Evolutionary conservation across 371 early-diverging fungal species (phyloP).

Genomic region (Syncephalastrum contaminatum): DNA sequence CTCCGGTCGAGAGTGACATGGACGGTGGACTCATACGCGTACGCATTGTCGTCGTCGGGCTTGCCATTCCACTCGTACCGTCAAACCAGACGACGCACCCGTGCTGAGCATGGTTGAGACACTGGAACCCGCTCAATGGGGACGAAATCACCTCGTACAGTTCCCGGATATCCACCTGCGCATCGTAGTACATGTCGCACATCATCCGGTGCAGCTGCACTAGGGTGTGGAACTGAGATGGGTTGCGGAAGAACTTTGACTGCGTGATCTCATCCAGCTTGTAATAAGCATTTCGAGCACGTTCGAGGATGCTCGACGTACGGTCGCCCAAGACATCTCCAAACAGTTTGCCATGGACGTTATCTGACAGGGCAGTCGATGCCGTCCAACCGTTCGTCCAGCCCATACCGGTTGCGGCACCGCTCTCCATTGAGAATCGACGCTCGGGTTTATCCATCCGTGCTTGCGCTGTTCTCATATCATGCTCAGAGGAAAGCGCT

Average conservation of each 20-base stretch:
- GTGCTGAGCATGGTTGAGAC: conserved; percentile 30
- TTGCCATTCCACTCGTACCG: not conserved
- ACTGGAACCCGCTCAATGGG: conserved; percentile 31
- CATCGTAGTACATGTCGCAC: conserved; percentile 31
- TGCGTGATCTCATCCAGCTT: conserved; percentile 34
- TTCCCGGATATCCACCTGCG: conserved; percentile 26
- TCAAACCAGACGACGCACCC: conserved; percentile 28
- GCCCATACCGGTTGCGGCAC: conserved; percentile 2
- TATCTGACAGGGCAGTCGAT: conserved; percentile 30
- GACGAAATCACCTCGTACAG: conserved; percentile 25
- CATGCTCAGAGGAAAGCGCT: conserved; percentile 3
- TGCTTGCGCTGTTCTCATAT: not conserved
- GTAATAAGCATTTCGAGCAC: conserved; percentile 29
- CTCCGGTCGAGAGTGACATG: not conserved
- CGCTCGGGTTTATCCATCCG: conserved; percentile 11
- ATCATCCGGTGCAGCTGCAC: conserved; percentile 33
- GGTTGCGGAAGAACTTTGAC: conserved; percentile 15
- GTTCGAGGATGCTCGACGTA: conserved; percentile 24
- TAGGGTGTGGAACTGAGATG: conserved; percentile 27
- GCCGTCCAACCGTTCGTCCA: conserved; percentile 39
- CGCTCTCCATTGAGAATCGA: conserved; percentile 14
- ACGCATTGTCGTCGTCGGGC: not conserved
- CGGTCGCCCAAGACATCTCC: conserved; percentile 36
- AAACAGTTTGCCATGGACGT: conserved; percentile 38
- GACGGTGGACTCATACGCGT: not conserved